These are phyloP conservation scores for Tricholoma furcatifolium DNA, from an alignment of 768 basidiomycete genomes.

Conservation along the genomic window DNA sequence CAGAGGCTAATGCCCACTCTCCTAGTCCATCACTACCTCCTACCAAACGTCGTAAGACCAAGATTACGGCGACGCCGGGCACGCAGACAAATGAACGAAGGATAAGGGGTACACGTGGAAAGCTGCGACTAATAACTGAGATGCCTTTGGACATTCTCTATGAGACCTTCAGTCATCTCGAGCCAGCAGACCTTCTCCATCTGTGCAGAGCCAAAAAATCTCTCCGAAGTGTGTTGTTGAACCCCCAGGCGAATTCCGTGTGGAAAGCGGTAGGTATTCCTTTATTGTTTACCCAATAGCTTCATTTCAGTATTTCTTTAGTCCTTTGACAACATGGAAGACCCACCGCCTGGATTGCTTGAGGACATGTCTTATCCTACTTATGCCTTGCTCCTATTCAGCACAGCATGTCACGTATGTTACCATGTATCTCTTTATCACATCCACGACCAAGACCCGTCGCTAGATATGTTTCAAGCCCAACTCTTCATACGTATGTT, in stretches of 20 bases:
- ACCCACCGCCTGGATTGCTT: too few relatives aligned
- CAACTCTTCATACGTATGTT: constrained; percentile 12
- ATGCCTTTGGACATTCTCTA: constrained; percentile 32
- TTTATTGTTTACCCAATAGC: neutral
- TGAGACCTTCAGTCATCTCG: constrained; percentile 38
- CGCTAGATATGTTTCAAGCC: constrained; percentile 11
- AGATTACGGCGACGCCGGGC: neutral
- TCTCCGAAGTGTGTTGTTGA: constrained; percentile 32
- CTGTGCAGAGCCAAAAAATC: constrained; percentile 35
- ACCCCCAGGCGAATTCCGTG: constrained; percentile 17
- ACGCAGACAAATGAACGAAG: too few relatives aligned
- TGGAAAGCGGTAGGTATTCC: constrained; percentile 30
- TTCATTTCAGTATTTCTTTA: too few relatives aligned
- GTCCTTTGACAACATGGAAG: neutral
- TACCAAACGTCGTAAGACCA: neutral
- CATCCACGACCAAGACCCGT: too few relatives aligned
- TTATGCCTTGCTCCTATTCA: constrained; percentile 21
- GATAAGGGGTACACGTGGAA: constrained; percentile 18
- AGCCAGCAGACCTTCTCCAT: constrained; percentile 37
- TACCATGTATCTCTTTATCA: too few relatives aligned
- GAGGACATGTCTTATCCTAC: too few relatives aligned
- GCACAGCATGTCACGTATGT: constrained; percentile 30
- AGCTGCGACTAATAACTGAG: constrained; percentile 28
- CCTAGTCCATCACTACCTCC: neutral
- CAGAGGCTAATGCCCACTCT: neutral